Base-by-base conservation (phyloP, 2,329 filamentous ascomycete genomes). In the Trichoderma oligosporum region DNA sequence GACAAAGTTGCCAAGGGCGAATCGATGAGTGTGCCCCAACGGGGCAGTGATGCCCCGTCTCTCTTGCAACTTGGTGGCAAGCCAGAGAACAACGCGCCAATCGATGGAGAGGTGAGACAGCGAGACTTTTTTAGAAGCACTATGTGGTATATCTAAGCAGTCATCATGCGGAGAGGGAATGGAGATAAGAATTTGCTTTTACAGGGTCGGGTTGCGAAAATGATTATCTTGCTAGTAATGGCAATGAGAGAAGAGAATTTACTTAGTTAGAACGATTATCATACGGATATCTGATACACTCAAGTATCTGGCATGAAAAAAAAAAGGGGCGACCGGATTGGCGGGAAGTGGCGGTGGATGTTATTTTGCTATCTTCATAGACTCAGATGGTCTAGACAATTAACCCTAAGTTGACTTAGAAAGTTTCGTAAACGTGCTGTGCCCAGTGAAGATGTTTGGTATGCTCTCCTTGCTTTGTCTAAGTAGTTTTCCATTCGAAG, bases 121-220 rank as follows among this genome's bases (percentile, higher is more conserved):
- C 63, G 72, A 6, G 55, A 66, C 1, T 75, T 75, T 47, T 69
- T 75, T 65, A 65, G 67, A 18, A 52, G 63, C 22, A 76, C 74
- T 7, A 77, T 77, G 74, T 77, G 75, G 75, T 77, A 70, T 61
- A 76, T 77, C 51, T 77, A 64, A 58, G 16, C 12, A n/a, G 24
- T 22, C 39, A 25, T 24, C 20, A 33, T 31, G 48, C n/a, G 12
- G 36, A n/a, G 36, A 18, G 18, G 16, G 25, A 18, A 54, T 22
- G 39, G 49, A 29, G 22, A 22, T 18, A 36, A 29, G 18, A 47
- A 31, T 31, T 39, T 35, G 33, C 8, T 29, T 41, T 38, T 33
- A 38, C 4, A 9, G 9, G 35, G n/a, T n/a, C 12, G 7, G 45
- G 11, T 18, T 25, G 44, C 24, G 16, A 31, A 39, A 22, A 44